Evolutionary conservation across 352 stramenopile species (phyloP), one percentile per base, ranked within the genome.

Genomic region (Thalassiosira exigua): DNA sequence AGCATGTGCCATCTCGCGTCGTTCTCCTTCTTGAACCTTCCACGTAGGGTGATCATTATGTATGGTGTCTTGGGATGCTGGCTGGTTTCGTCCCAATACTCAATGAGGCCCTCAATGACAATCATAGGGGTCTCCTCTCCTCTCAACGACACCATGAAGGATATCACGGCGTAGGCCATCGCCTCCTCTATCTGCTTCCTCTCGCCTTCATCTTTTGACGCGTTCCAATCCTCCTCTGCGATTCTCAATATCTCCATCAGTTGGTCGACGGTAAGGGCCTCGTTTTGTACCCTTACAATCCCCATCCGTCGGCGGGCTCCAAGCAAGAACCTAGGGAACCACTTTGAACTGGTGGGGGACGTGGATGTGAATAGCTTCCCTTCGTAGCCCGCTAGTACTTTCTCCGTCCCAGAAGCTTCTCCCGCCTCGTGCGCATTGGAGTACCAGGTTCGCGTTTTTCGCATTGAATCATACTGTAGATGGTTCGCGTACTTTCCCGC

Each of bases 401-500:
- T 3, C 2, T 24, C 21, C 4, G 2, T 30, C 19, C n/a, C 4
- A 52, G 52, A 27, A 19, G 4, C 42, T 22, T 29, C 42, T 19
- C 36, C 42, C 19, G 48, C 58, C 9, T 66, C 26, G 17, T 58
- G 24, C 4, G 32, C 26, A 72, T 79, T 71, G 4, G 22, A 26
- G 21, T 73, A 65, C 30, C 64, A 62, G 21, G 64, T 73, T 11
- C 3, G 50, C 1, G 52, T 80, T 29, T 80, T 80, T 26, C 57
- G 30, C 46, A 66, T 66, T n/a, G 69, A 61, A 17, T 78, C 69
- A 26, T 22, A 69, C 27, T 67, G 48, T 14, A 69, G 14, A 9
- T 59, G 27, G 7, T 46, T 27, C 12, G 51, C 30, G 53, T 75
- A 36, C 42, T 52, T 39, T 42, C 71, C 54, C 41, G 21, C n/a